phyloP scores from a whole-genome alignment of 495 filamentous ascomycete species.

The Penicillium parvum region DNA sequence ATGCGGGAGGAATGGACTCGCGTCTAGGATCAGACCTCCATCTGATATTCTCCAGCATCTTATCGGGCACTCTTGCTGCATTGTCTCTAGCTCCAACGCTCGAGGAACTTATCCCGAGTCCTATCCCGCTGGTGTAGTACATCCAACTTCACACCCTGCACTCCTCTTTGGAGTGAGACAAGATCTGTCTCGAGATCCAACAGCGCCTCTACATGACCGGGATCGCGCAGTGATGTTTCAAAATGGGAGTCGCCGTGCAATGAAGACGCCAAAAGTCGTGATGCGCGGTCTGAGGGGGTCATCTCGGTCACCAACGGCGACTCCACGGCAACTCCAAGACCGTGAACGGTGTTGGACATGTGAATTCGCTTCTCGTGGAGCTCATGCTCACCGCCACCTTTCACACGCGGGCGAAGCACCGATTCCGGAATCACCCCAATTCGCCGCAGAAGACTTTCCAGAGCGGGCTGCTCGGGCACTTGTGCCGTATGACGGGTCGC shows the following conservation, averaged over 20 bases:
- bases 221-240: slow-evolving; percentile 26
- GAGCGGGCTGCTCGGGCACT: slow-evolving; percentile 22
- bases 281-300: slow-evolving; percentile 28
- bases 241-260: slow-evolving; percentile 31
- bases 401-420: slow-evolving; percentile 23
- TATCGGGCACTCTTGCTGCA: neutral
- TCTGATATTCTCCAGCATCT: neutral
- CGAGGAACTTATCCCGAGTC: slow-evolving; percentile 28
- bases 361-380: slow-evolving; percentile 31
- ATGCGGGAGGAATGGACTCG: no score
- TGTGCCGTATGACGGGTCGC: slow-evolving; percentile 13
- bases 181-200: slow-evolving; percentile 29
- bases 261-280: slow-evolving; percentile 28
- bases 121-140: slow-evolving; percentile 35
- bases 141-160: slow-evolving; percentile 32
- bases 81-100: slow-evolving; percentile 31
- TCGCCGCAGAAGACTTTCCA: slow-evolving; percentile 37
- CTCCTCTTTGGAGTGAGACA: slow-evolving; percentile 27
- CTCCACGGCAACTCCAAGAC: slow-evolving; percentile 28
- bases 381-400: slow-evolving; percentile 13
- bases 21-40: neutral
- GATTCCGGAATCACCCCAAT: slow-evolving; percentile 34
- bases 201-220: slow-evolving; percentile 24
- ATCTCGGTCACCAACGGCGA: slow-evolving; percentile 29
- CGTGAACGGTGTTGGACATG: slow-evolving; percentile 23